Conservation (phyloP, 306 rosid species). For the Abrus pulchellus region DNA sequence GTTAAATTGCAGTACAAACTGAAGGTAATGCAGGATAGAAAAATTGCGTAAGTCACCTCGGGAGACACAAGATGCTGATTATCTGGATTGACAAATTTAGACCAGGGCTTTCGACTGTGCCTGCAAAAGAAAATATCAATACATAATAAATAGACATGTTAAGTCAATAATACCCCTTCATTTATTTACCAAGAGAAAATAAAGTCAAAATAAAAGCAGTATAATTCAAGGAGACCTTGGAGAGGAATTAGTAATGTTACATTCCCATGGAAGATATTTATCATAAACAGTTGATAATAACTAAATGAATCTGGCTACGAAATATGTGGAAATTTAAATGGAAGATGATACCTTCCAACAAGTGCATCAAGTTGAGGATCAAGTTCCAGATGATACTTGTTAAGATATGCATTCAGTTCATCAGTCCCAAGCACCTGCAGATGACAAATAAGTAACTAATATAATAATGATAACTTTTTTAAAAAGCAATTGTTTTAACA, state of each 20-base stretch:
- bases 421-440: slow-evolving; percentile 89
- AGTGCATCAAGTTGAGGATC: slow-evolving; percentile 92
- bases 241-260: neutral
- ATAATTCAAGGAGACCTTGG: slow-evolving; percentile 10
- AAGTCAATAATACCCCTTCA: slow-evolving; percentile 2
- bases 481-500: neutral
- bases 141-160: slow-evolving; percentile 14
- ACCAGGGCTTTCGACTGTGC: slow-evolving; percentile 99
- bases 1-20: slow-evolving; percentile 10
- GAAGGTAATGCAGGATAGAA: too few species aligned
- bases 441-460: slow-evolving; percentile 32
- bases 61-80: slow-evolving; percentile 97
- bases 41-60: slow-evolving; percentile 63
- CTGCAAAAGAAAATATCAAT: slow-evolving; percentile 63
- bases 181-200: slow-evolving; percentile 29
- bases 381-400: slow-evolving; percentile 80
- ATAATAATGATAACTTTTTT: neutral
- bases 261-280: slow-evolving; percentile 32
- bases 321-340: slow-evolving; percentile 22
- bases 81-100: slow-evolving; percentile 89
- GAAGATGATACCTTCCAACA: slow-evolving; percentile 75
- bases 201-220: slow-evolving; percentile 21
- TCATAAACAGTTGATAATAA: neutral
- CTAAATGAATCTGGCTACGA: slow-evolving; percentile 24
- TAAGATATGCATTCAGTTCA: slow-evolving; percentile 81